These are phyloP conservation scores for Citrullus amarus DNA, from an alignment of 306 rosid genomes.

Conservation along the genomic window DNA sequence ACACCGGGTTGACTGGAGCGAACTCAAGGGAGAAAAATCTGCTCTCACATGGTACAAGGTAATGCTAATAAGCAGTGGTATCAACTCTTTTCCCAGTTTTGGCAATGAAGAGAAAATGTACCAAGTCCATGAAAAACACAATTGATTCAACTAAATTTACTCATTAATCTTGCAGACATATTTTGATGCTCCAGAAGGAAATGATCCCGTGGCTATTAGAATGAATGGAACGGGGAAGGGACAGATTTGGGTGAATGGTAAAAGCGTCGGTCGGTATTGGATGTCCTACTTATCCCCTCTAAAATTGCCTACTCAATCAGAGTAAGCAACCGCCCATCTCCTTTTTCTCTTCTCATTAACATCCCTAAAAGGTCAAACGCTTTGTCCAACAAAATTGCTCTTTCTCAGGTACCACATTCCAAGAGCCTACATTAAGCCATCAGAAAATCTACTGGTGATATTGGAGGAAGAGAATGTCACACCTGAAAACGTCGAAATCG, in stretches of 20 bases:
- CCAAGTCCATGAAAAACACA: neutral
- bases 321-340: slow-evolving; percentile 17
- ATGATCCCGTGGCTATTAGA: slow-evolving; percentile 52
- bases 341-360: neutral
- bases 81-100: neutral
- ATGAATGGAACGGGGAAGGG: slow-evolving; percentile 83
- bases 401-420: slow-evolving; percentile 71
- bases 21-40: slow-evolving; percentile 9
- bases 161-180: slow-evolving; percentile 30
- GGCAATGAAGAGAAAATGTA: neutral
- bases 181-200: slow-evolving; percentile 62
- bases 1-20: slow-evolving; percentile 29
- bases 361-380: no score
- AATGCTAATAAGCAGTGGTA: slow-evolving; percentile 1
- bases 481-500: slow-evolving; percentile 42
- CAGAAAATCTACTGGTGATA: slow-evolving; percentile 46
- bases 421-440: slow-evolving; percentile 38
- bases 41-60: slow-evolving; percentile 78
- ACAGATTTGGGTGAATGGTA: slow-evolving; percentile 71
- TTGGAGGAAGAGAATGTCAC: slow-evolving; percentile 46
- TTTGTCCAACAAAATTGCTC: neutral
- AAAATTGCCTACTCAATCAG: slow-evolving; percentile 46
- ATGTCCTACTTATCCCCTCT: slow-evolving; percentile 48
- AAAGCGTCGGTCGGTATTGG: slow-evolving; percentile 76
- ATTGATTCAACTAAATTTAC: neutral